Percentiles rank a stretch among this genome's conserved stretches.
phyloP scores from a whole-genome alignment of 208 protist genomes.

The Crithidia sp. region DNA sequence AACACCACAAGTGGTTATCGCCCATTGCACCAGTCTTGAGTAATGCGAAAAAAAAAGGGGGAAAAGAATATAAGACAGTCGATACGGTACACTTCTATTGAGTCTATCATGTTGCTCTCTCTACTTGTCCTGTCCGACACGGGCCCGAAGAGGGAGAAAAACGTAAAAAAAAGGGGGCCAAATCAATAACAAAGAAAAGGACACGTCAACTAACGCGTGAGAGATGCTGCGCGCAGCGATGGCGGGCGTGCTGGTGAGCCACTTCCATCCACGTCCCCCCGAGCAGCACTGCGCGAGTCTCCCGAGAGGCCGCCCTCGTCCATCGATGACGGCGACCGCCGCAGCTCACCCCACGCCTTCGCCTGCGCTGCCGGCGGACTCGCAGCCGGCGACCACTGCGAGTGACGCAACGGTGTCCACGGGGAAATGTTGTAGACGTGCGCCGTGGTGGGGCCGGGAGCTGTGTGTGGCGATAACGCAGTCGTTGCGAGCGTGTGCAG shows the following conservation, averaged over 20 bases:
- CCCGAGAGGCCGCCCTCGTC: constrained; percentile 42
- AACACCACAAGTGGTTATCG: too few species aligned
- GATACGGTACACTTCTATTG: background rate
- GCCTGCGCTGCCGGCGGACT: constrained; percentile 8
- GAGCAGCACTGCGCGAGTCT: constrained; percentile 14
- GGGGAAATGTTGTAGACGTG: constrained; percentile 34
- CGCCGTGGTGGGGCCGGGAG: constrained; percentile 2
- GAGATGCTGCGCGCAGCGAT: constrained; percentile 32
- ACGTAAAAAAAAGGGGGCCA: too few species aligned
- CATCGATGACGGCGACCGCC: constrained; percentile 18
- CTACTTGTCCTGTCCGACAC: too few species aligned
- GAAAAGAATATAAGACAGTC: background rate
- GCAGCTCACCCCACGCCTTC: constrained; percentile 30
- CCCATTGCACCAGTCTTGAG: background rate
- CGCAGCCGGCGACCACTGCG: constrained; percentile 12
- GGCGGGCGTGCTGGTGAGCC: constrained; percentile 56
- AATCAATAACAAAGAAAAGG: background rate
- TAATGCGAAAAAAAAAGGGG: background rate
- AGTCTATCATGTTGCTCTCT: background rate
- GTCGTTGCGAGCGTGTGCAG: background rate
- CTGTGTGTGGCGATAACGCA: too few species aligned
- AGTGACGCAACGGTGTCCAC: constrained; percentile 6
- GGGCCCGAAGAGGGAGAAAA: too few species aligned
- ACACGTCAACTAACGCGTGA: background rate
- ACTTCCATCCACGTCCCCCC: constrained; percentile 60